Base-by-base conservation (phyloP, 495 filamentous ascomycete genomes). In the Cairneyella variabilis region DNA sequence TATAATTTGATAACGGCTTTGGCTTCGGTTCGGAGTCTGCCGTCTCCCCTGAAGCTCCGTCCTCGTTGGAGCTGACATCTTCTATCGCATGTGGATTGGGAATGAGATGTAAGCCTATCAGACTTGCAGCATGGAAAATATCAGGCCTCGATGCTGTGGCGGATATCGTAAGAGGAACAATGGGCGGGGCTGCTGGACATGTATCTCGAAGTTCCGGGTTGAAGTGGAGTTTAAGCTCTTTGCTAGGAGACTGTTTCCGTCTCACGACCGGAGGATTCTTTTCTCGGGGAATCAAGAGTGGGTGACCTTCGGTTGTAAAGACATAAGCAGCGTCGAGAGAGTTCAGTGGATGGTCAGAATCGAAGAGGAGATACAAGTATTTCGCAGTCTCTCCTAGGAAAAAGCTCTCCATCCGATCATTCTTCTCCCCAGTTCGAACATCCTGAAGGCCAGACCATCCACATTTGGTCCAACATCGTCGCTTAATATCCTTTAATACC, bases 341-440 rank as follows among this genome's bases (percentile, higher is more conserved):
- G 71, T 97, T 97, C 22, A 97, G 66, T 1, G 93, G 93, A 70
- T 97, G 93, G 14, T 83, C 76, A 28, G 80, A 76, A 45, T 93
- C 87, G 67, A 92, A 97, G 1, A 97, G 79, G 34, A 98, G 72
- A 56, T 90, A 95, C 48, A 98, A 72, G 67, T 98, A 98, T 68
- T 97, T 96, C 48, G 88, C 83, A 0, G 93, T 98, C 69, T 98
- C 93, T 3, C 95, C 91, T 1, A 97, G 76, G 66, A 96, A 97
- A 74, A 98, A 98, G 68, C 93, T 97, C 71, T 98, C 93, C 93
- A 98, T 98, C 16, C 93, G 85, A 64, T 98, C 93, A 62, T 79
- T 91, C 64, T 86, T 83, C 66, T 97, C 88, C 0, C 92, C 95
- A 37, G 79, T 90, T 26, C 85, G 74, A 9, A 98, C 93, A 69